phyloP scores from a whole-genome alignment of 129 eudicot species.

The Chrysanthemum seticuspe region DNA sequence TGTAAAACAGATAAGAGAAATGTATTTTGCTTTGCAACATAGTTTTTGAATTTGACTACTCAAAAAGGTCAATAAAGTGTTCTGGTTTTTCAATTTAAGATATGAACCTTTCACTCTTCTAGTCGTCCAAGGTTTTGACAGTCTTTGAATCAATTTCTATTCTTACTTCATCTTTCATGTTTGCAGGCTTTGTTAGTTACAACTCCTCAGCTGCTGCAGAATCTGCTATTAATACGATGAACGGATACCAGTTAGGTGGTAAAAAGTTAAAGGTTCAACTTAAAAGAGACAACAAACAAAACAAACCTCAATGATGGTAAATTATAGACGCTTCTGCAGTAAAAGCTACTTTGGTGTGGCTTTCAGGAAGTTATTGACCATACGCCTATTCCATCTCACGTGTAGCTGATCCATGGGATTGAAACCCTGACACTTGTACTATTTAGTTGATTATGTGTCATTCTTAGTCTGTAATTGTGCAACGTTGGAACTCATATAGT shows the following conservation, averaged over 20 bases:
- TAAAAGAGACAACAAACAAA: slow-evolving; percentile 83
- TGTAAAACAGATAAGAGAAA: no score
- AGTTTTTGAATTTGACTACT: no score
- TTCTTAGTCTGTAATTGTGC: slow-evolving; percentile 57
- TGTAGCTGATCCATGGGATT: slow-evolving; percentile 27
- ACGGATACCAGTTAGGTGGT: slow-evolving; percentile 85
- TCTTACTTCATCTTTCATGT: neutral
- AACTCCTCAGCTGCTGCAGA: slow-evolving; percentile 78
- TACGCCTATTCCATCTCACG: slow-evolving; percentile 27
- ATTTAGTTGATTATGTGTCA: slow-evolving; percentile 45
- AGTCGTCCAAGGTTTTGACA: no score
- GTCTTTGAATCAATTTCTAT: no score
- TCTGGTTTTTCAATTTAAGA: no score
- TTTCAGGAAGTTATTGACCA: slow-evolving; percentile 22
- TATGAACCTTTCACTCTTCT: no score
- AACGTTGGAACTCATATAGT: slow-evolving; percentile 51
- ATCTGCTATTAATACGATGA: slow-evolving; percentile 80
- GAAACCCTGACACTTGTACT: slow-evolving; percentile 60
- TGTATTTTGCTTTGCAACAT: no score
- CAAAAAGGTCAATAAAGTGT: no score
- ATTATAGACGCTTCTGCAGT: slow-evolving; percentile 14
- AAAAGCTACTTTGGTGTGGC: slow-evolving; percentile 17
- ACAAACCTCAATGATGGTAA: slow-evolving; percentile 48
- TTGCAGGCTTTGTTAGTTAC: slow-evolving; percentile 90
- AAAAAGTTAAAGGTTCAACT: slow-evolving; percentile 94